Base-by-base conservation (phyloP, 192 early-diverging fungal species). In the Entomortierella chlamydospora region DNA sequence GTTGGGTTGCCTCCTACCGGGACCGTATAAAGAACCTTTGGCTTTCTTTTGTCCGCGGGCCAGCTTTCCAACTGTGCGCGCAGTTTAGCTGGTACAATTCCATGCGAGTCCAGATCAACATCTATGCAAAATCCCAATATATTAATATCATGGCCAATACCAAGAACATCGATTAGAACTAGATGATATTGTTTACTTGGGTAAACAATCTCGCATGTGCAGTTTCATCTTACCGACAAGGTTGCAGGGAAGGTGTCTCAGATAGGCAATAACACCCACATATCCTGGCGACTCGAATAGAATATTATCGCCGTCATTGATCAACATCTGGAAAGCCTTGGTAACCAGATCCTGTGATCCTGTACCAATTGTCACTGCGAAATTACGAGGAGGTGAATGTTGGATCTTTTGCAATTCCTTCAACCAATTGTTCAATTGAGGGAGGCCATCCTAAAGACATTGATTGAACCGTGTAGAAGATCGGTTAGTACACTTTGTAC, bases 1-100 rank as follows among this genome's bases (percentile, higher is more conserved):
- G 96, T 95, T 0, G 97, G 97, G 82, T 98, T 99, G 30, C 93
- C 91, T 33, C 93, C 96, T 11, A 88, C 90, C 22, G 96, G 95
- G 2, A 99, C 92, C 50, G 91, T 90, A 73, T 95, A 95, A 13
- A 93, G 69, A 70, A 84, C 34, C 65, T 79, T 73, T 41, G 89
- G 79, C 29, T 82, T 78, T 1, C 87, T 81, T 25, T 79, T 61
- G 39, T 81, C 77, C 7, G 64, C 69, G 13, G 72, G 55, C 87
- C 89, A 80, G 9, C 57, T 82, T 20, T 82, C 55, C 13, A 89
- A 73, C 41, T 89, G 64, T 12, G 66, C 57, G 13, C 90, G 84
- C 6, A 95, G 79, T 2, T 78, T 82, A 17, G 81, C 80, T 1
- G 93, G 92, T 15, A 93, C 54, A 45, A 92, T 82, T 41, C 93